These are phyloP conservation scores for Fusarium incarnatum DNA, from an alignment of 2,329 filamentous ascomycete genomes.

Conservation along the genomic window DNA sequence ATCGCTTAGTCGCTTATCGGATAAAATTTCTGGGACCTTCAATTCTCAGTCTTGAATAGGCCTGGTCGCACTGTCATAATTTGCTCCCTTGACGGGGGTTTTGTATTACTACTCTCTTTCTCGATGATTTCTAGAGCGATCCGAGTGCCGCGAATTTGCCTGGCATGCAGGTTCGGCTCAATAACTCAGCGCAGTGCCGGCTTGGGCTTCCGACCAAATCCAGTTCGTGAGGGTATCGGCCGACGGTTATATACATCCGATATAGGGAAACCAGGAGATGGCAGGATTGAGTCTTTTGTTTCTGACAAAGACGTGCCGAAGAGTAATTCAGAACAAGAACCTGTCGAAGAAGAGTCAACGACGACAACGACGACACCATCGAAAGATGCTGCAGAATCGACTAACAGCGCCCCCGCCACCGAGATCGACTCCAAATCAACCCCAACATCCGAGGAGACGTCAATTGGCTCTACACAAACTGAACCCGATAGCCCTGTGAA, in stretches of 20 bases:
- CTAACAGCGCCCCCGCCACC: not conserved
- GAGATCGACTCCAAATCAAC: not conserved
- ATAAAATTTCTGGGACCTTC: slow-evolving; percentile 41
- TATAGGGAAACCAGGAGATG: slow-evolving; percentile 33
- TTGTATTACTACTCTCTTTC: slow-evolving; percentile 15
- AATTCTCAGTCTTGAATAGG: slow-evolving; percentile 1
- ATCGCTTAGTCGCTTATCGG: slow-evolving; percentile 45
- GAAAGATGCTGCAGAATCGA: slow-evolving; percentile 1
- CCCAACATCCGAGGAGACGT: not conserved
- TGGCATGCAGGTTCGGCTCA: slow-evolving; percentile 51
- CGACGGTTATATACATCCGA: slow-evolving; percentile 45
- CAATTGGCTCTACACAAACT: not conserved
- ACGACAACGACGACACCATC: not conserved
- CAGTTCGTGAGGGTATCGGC: slow-evolving; percentile 17
- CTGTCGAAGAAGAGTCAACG: not conserved
- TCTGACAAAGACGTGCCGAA: not conserved
- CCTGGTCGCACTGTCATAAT: slow-evolving; percentile 24
- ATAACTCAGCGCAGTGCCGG: slow-evolving; percentile 41
- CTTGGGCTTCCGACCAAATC: slow-evolving; percentile 18
- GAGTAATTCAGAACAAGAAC: not conserved
- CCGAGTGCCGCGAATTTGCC: slow-evolving; percentile 50
- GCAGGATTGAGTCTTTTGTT: slow-evolving; percentile 45
- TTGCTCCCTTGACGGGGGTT: slow-evolving; percentile 16
- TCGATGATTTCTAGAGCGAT: slow-evolving; percentile 54
- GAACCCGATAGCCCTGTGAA: not conserved